Conservation (phyloP, 1,139 yeast genomes). For the Entelexis sorbosivorans region DNA sequence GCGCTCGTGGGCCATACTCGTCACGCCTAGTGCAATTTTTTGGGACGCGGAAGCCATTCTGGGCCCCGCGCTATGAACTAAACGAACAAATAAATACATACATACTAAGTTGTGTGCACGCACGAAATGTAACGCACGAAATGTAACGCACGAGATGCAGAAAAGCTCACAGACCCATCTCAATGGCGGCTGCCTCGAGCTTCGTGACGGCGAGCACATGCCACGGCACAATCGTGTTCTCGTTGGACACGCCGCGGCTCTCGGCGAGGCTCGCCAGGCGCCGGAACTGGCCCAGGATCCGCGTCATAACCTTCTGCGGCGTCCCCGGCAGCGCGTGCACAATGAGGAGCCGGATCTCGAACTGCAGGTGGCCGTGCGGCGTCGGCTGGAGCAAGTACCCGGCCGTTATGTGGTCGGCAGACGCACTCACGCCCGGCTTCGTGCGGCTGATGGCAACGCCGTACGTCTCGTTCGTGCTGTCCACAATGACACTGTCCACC, state of each 20-base stretch:
- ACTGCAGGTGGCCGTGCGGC: slow-evolving; percentile 20
- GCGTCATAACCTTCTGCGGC: slow-evolving; percentile 20
- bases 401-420: slow-evolving; percentile 29
- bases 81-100: too few relatives aligned
- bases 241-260: slow-evolving; percentile 20
- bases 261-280: slow-evolving; percentile 23
- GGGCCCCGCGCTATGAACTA: too few relatives aligned
- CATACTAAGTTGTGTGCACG: too few relatives aligned
- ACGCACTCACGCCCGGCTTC: slow-evolving; percentile 11
- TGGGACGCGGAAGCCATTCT: too few relatives aligned
- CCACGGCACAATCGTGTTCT: slow-evolving; percentile 23
- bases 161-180: slow-evolving; percentile 11
- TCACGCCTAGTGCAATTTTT: too few relatives aligned
- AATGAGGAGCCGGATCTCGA: slow-evolving; percentile 27
- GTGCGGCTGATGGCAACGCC: slow-evolving; percentile 16
- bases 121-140: too few relatives aligned
- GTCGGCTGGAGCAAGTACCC: slow-evolving; percentile 52
- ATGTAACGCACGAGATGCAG: too few relatives aligned
- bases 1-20: too few relatives aligned
- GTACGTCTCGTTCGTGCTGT: slow-evolving; percentile 17
- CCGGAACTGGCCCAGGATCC: slow-evolving; percentile 23
- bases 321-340: slow-evolving; percentile 7
- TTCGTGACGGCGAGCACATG: slow-evolving; percentile 21
- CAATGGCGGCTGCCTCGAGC: slow-evolving; percentile 16
- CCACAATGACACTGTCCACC: slow-evolving; percentile 10